Percentiles rank a stretch among this genome's conserved stretches.
These are phyloP conservation scores for Pythium vanterpoolii DNA, from an alignment of 352 stramenopile genomes.

Conservation along the genomic window DNA sequence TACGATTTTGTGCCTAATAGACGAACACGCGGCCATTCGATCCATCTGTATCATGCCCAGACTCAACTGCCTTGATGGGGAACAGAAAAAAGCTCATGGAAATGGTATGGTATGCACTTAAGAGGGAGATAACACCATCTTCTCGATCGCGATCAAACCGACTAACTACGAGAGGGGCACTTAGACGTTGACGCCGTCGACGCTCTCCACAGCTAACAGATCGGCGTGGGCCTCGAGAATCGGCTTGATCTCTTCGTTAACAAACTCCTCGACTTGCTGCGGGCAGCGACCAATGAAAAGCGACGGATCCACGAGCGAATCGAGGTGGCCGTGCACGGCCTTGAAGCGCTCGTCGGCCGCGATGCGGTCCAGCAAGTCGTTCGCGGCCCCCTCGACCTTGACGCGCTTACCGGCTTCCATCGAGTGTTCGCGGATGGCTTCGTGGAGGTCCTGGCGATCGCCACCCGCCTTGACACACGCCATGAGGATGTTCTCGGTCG, in stretches of 20 bases:
- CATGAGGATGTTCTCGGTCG: conserved; percentile 99
- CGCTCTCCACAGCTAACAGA: conserved; percentile 89
- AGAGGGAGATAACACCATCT: too few relatives aligned
- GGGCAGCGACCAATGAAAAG: conserved; percentile 97
- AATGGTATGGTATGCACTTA: too few relatives aligned
- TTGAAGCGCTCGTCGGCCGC: conserved; percentile 92
- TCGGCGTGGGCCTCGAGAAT: conserved; percentile 90
- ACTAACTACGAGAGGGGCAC: too few relatives aligned
- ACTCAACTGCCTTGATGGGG: too few relatives aligned
- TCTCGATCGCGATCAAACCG: too few relatives aligned
- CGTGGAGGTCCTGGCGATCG: conserved; percentile 95
- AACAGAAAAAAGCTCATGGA: too few relatives aligned
- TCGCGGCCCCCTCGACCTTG: conserved; percentile 97
- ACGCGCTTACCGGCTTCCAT: conserved; percentile 97
- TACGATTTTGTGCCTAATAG: too few relatives aligned
- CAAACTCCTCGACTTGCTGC: conserved; percentile 96
- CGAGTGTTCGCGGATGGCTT: conserved; percentile 98
- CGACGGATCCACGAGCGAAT: conserved; percentile 94
- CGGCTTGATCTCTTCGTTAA: conserved; percentile 92
- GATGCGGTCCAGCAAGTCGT: conserved; percentile 98
- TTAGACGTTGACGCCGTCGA: conserved; percentile 97
- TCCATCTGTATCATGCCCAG: too few relatives aligned
- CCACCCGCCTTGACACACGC: conserved; percentile 97
- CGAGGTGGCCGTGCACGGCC: conserved; percentile 94
- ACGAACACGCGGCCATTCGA: too few relatives aligned